Base-by-base conservation (phyloP, 2,329 filamentous ascomycete genomes). In the Teratosphaeria viscida region DNA sequence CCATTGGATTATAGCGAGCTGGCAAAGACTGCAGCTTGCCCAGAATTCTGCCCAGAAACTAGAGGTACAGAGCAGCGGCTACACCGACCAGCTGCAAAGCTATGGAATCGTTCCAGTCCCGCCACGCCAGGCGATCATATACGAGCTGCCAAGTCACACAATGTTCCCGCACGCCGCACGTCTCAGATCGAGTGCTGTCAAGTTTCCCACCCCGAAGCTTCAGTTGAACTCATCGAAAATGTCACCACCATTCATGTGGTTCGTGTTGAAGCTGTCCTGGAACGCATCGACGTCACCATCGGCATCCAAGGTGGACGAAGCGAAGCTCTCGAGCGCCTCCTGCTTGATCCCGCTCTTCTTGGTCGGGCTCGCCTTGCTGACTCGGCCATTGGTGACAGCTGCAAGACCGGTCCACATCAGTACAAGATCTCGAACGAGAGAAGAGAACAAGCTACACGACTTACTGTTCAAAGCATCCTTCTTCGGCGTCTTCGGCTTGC, bases 271-370 rank as follows among this genome's bases (percentile, higher is more conserved):
- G 32, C 49, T 37, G 26, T 14, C 23, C 26, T n/a, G 37, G 11
- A 35, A 34, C 32, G 29, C 55, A 8, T 54, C 57, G 6, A 23
- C 29, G 10, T 37, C 34, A 29, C 32, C 37, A 26, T 52, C 32
- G 52, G 19, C 43, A 7, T 59, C 34, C 5, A 56, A 56, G 53
- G 16, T 34, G 19, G 47, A 57, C 6, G 58, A 53, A 2, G 16
- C 23, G 12, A 37, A n/a, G 49, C n/a, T 58, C 7, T 55, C 60
- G 2, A 64, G 26, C 3, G 60, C 54, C 61, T 70, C 68, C 56
- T 64, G 59, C 64, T 70, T 70, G 62, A 70, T 52, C 12, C 19
- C 27, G 47, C 54, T 62, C 58, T 67, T 66, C 62, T 65, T 67
- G 53, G 55, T 49, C 2, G 49, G 65, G 2, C 64, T 66, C 7